Conservation (phyloP, 441 rosid species). For the Dalechampia spathulata region DNA sequence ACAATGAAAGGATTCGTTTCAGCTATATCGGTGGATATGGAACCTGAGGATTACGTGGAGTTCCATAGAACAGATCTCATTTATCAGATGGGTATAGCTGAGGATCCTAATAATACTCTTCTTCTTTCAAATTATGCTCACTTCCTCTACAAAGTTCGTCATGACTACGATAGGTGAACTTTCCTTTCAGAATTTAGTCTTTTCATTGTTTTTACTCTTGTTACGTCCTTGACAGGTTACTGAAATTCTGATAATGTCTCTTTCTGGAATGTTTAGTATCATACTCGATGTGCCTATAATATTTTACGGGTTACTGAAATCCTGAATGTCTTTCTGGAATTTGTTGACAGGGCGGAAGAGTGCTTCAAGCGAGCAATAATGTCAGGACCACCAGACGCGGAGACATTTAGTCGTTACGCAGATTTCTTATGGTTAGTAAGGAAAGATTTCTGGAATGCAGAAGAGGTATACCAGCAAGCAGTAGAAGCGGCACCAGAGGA, state of each 20-base stretch:
- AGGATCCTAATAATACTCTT: conserved; percentile 56
- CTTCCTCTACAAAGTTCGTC: conserved; percentile 50
- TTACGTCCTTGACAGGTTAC: too few species aligned
- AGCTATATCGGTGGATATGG: conserved; percentile 33
- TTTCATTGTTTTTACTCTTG: too few species aligned
- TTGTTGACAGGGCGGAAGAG: conserved; percentile 57
- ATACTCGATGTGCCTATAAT: too few species aligned
- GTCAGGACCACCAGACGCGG: conserved; percentile 54
- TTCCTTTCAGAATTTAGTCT: too few species aligned
- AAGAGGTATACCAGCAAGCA: conserved; percentile 64
- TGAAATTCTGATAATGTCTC: not conserved
- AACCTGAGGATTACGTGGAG: conserved; percentile 39
- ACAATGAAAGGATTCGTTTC: conserved; percentile 30
- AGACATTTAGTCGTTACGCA: conserved; percentile 51
- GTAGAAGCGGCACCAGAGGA: conserved; percentile 43
- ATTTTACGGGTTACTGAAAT: too few species aligned
- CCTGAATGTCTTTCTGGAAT: not conserved
- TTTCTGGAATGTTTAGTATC: not conserved
- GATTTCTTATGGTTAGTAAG: conserved; percentile 64
- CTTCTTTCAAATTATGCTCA: conserved; percentile 68
- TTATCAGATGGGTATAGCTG: conserved; percentile 46
- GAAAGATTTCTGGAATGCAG: conserved; percentile 69
- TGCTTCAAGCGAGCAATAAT: conserved; percentile 62
- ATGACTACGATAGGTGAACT: conserved; percentile 56
- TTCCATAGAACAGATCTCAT: conserved; percentile 44